Base-by-base conservation (phyloP, 305 asterid species). In the Lippia alba region DNA sequence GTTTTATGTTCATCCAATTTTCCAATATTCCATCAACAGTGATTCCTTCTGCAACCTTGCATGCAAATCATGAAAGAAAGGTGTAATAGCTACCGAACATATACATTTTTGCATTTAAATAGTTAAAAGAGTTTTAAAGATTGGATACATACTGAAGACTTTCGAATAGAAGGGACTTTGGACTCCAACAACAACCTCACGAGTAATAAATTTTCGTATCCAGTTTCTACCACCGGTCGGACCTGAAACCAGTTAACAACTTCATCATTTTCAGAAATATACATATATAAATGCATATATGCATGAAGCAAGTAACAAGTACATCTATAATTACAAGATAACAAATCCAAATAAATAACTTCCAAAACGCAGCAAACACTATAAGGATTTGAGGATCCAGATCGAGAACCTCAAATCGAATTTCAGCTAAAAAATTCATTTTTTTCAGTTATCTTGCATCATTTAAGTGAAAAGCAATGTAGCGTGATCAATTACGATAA, bases 161-260 rank as follows among this genome's bases (percentile, higher is more conserved):
- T 87, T 70, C 93, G 88, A 48, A 85, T 76, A 59, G 94, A 88
- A 72, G 99, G 93, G 46, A 79, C 64, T 81, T 74, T 82, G 56
- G 69, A 81, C 85, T 94, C 99, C 81, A 91, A 46, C 56, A 94
- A 81, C 89, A 91, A 69, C 83, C 99, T 84, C 86, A 91, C 97
- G 19, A 94, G 96, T 75, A 94, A 78, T 20, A 94, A 2, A 79
- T 94, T 94, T 70, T 94, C 99, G 39, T 91, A 94, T 40, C 99
- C 99, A 69, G 97, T 89, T 85, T 94, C 99, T 41, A 94, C 97
- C 5, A 94, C 99, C 6, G 99, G 99, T 55, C 97, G 85, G 76
- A 94, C 91, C 98, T 94, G 89, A 78, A 82, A 82, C 56, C 69
- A 69, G 71, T 66, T 56, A 57, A 70, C 18, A 75, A 16, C 41